phyloP scores from a whole-genome alignment of 2,329 filamentous ascomycete species.

The Magnaporthiopsis rhizophila region DNA sequence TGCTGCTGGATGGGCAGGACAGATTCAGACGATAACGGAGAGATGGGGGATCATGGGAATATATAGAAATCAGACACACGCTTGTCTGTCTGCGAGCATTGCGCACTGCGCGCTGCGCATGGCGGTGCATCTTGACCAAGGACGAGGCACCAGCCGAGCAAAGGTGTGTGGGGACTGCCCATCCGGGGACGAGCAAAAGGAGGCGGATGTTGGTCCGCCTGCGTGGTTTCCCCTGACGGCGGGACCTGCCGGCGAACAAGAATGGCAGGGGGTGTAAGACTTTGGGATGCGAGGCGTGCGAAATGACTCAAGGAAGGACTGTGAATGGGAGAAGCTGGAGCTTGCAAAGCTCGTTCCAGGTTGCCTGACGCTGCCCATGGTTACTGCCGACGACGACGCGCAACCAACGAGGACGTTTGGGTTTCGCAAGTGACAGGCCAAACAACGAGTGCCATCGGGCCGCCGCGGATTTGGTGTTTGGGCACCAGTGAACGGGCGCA shows the following conservation, averaged over 20 bases:
- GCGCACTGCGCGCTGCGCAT: neutral
- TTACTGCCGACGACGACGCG: neutral
- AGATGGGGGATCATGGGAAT: neutral
- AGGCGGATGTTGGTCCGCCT: neutral
- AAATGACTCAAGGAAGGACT: neutral
- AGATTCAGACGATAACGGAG: neutral
- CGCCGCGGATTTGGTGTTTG: neutral
- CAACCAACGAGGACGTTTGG: neutral
- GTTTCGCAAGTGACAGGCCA: neutral
- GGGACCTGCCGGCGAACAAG: neutral
- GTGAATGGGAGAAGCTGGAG: neutral
- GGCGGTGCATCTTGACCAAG: neutral
- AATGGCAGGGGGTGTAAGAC: neutral
- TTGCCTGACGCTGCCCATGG: neutral
- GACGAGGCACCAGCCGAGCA: neutral
- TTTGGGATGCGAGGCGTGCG: neutral
- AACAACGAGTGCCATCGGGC: neutral
- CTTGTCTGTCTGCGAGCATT: neutral
- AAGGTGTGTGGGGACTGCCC: neutral
- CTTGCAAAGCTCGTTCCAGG: neutral
- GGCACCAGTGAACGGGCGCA: neutral
- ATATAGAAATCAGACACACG: neutral
- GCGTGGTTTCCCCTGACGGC: neutral
- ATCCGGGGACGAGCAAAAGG: neutral
- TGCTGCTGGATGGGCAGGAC: neutral